A percentile compares a stretch with the other conserved stretches of the same genome.
Evolutionary conservation across 768 basidiomycete species (phyloP).

Genomic region (Collybia nuda): DNA sequence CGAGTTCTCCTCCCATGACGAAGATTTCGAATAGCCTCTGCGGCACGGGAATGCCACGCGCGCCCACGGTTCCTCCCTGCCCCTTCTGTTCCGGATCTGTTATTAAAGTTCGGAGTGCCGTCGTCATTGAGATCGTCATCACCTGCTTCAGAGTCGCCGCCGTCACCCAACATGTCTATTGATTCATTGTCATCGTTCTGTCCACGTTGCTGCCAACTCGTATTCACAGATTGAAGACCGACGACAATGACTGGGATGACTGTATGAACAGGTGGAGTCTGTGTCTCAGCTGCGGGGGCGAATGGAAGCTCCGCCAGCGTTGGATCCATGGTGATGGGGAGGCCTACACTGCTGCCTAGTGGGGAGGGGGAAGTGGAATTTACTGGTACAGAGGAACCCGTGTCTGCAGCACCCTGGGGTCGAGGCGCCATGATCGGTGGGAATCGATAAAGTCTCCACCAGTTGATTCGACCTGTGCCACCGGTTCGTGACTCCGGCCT

Average conservation of each 20-base stretch:
- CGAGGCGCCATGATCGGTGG: conserved; percentile 53
- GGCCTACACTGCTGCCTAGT: conserved; percentile 2
- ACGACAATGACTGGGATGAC: conserved; percentile 86
- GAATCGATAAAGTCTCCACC: conserved; percentile 86
- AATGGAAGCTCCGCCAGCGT: conserved; percentile 18
- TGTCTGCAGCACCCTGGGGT: conserved; percentile 16
- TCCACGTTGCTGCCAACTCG: conserved; percentile 35
- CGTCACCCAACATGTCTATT: not conserved
- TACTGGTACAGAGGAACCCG: conserved; percentile 7
- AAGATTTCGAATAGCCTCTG: conserved; percentile 59
- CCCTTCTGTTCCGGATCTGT: not conserved
- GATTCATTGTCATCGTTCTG: conserved; percentile 1
- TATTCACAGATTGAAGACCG: conserved; percentile 73
- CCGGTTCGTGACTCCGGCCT: conserved; percentile 1
- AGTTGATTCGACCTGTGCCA: conserved; percentile 52
- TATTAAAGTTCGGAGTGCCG: conserved; percentile 4
- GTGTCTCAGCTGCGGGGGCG: conserved; percentile 5
- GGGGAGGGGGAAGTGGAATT: conserved; percentile 10
- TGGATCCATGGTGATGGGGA: conserved; percentile 8
- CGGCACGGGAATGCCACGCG: conserved; percentile 63
- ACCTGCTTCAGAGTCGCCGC: not conserved
- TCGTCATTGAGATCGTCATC: conserved; percentile 10
- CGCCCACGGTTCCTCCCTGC: conserved; percentile 7
- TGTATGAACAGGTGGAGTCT: conserved; percentile 24
- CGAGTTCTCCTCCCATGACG: conserved; percentile 34